phyloP scores from a whole-genome alignment of 129 eudicot species.

The Calendula officinalis region DNA sequence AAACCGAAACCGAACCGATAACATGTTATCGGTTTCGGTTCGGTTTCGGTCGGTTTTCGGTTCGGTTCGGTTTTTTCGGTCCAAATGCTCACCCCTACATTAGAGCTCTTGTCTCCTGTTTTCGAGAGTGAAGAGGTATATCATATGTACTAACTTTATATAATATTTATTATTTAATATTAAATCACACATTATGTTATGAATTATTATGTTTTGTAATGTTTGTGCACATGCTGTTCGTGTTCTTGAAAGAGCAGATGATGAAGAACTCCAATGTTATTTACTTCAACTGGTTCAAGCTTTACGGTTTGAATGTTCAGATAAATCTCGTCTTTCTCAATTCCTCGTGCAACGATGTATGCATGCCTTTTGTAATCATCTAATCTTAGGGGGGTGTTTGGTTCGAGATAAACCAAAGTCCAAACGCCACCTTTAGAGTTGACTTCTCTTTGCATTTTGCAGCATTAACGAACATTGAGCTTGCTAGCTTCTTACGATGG shows the following conservation, averaged over 20 bases:
- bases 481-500: constrained; percentile 99
- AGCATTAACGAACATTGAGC: constrained; percentile 89
- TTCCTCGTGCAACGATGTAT: constrained; percentile 97
- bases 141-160: constrained; percentile 1
- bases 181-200: not conserved
- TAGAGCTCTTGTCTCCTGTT: constrained; percentile 95
- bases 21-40: no score
- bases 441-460: constrained; percentile 24
- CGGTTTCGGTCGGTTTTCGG: no score
- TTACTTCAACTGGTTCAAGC: constrained; percentile 98
- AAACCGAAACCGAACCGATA: no score
- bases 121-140: constrained; percentile 99
- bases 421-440: not conserved
- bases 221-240: constrained; percentile 99
- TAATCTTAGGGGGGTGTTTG: not conserved
- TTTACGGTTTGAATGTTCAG: constrained; percentile 94
- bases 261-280: constrained; percentile 97
- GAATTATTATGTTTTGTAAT: constrained; percentile 31
- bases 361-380: constrained; percentile 27
- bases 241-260: constrained; percentile 97
- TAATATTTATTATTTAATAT: not conserved
- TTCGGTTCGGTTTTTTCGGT: no score
- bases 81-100: no score
- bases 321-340: constrained; percentile 89
- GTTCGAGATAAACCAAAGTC: no score